Evolutionary conservation across 352 stramenopile genomes (phyloP), one percentile per base, ranked within the genome.

Genomic region (Pythium phragmiticola): DNA sequence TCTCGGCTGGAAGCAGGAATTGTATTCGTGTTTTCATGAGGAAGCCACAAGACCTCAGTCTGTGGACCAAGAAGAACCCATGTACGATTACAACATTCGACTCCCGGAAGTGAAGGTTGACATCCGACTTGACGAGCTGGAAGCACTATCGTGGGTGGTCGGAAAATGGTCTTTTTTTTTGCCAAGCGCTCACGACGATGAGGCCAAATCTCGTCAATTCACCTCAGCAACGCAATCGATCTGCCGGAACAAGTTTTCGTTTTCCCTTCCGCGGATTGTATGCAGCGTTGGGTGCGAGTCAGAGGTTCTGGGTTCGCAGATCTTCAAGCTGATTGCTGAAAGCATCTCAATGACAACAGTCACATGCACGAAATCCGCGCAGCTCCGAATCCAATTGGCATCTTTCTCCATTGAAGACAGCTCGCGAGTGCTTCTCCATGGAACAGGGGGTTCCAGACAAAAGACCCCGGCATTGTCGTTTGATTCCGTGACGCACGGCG

Each of bases 101-200:
- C 47, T 94, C 21, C 76, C 84, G 17, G 50, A 58, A 19, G 68
- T 92, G 62, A 69, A 46, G 3, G 50, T 91, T 30, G 69, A 90
- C 47, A 75, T 82, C 61, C 73, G 65, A 37, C 41, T 89, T 13
- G 34, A 73, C 26, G 82, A 94, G 56, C 62, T 94, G 43, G 85
- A 94, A 66, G 68, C 72, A 45, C 21, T 94, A 16, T 67, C 72
- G 11, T 94, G 85, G 85, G 46, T 84, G 11, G 45, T 88, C 50
- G 85, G 85, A 8, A 94, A 94, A 49, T 94, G 85, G 85, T 77
- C 73, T 2, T 94, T 88, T 42, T 90, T 92, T 58, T 47, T 90
- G 23, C 83, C 81, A 4, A 69, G 66, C 3, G 16, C 21, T 33
- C 9, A 23, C 2, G 23, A 62, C 49, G 39, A 5, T 7, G 17